phyloP scores from a whole-genome alignment of 2,329 filamentous ascomycete genomes.

The Xylaria sp. region DNA sequence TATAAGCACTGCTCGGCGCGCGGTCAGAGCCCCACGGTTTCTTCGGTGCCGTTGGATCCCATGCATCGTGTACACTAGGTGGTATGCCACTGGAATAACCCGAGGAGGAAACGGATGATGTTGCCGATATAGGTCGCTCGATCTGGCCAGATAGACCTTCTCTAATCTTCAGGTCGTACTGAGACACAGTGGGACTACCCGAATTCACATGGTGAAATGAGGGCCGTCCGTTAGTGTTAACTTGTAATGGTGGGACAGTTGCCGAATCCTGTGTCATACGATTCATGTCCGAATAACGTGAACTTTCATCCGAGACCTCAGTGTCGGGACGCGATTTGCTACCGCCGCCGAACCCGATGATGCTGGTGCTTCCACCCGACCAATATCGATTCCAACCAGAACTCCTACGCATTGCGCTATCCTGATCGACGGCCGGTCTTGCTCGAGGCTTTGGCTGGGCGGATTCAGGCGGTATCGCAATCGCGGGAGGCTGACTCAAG shows the following conservation, averaged over 20 bases:
- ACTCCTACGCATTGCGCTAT: conserved; percentile 65
- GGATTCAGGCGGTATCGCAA: conserved; percentile 40
- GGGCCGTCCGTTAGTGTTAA: conserved; percentile 65
- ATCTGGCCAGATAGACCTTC: conserved; percentile 71
- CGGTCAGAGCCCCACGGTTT: conserved; percentile 62
- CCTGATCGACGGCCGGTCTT: conserved; percentile 48
- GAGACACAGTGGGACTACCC: conserved; percentile 74
- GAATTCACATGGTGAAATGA: conserved; percentile 73
- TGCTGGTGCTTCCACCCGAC: conserved; percentile 76
- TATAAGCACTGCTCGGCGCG: conserved; percentile 64
- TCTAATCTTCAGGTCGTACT: conserved; percentile 63
- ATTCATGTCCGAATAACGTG: conserved; percentile 62
- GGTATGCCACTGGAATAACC: conserved; percentile 73
- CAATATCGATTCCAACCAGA: conserved; percentile 83
- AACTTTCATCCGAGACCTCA: conserved; percentile 65
- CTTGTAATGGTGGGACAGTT: conserved; percentile 73
- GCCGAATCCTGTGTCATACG: conserved; percentile 73
- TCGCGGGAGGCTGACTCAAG: conserved; percentile 39
- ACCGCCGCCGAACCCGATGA: conserved; percentile 64
- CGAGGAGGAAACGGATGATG: conserved; percentile 61
- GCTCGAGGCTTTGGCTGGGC: conserved; percentile 50
- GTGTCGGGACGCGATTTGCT: conserved; percentile 59
- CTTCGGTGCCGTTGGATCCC: conserved; percentile 59
- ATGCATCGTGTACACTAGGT: conserved; percentile 68
- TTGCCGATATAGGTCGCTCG: conserved; percentile 64